Base-by-base conservation (phyloP, 352 stramenopile species). In the Halophytophthora batemanensis region DNA sequence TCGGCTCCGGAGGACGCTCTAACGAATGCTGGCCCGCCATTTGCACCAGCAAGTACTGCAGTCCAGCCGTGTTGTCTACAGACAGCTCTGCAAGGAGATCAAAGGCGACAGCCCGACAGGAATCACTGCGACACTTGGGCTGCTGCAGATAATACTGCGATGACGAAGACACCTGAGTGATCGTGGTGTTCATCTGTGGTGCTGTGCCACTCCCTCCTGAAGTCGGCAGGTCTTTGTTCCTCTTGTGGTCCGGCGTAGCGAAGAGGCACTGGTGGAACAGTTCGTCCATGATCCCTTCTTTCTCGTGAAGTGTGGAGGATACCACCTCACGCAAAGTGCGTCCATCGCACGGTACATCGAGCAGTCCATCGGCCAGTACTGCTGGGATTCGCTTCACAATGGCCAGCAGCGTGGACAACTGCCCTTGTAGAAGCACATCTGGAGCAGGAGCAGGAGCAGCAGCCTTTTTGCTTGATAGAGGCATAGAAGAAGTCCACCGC, bases 21-120 rank as follows among this genome's bases (percentile, higher is more conserved):
- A 95, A 61, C n/a, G 81, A 86, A 50, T 95, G 85, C 56, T 93
- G 81, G 18, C 67, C 61, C 2, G 68, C 61, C 64, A 95, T 89
- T 56, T 87, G 73, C 5, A 66, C 65, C 25, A 95, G 69, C 12
- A 95, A 45, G 53, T 79, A 89, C 6, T 69, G 82, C 22, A 92
- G 43, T 14, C 76, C 77, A 14, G 66, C 61, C 0, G 59, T 69
- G 36, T 88, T 90, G 37, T 90, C 83, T 18, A 72, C 61, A 1
- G 66, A 87, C 13, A 93, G 58, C 43, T 90, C 77, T 13, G 59
- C 54, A 11, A 95, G 58, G n/a, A 95, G 61, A 11, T 88, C 75
- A 62, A 93, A 95, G 8, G 85, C 82, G 43, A 92, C 52, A 12
- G 82, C 71, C 37, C 85, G 69, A 34, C 76, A 89, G 1, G 72